Base-by-base conservation (phyloP, 495 filamentous ascomycete species). In the Xylaria telfairii region DNA sequence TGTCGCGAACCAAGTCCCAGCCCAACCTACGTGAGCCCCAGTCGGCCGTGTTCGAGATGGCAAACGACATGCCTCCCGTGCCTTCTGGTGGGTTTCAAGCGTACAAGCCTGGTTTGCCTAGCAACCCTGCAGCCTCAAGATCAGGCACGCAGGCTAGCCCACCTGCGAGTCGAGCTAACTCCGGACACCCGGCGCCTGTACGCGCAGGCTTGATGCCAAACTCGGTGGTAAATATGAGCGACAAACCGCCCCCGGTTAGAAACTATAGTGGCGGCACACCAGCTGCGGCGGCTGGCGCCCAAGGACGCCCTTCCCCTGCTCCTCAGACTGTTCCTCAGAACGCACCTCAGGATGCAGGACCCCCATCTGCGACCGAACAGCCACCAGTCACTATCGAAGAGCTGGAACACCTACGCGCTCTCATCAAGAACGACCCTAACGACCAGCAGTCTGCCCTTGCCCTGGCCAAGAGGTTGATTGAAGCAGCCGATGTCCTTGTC, bases 381-480 rank as follows among this genome's bases (percentile, higher is more conserved):
- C 76, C 76, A 19, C 91, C 92, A 2, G 90, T 98, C 37, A 97
- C 96, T 0, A 80, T 82, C 8, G 86, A 90, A 21, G 96, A 97
- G 79, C 83, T 99, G 0, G 90, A 95, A 68, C 84, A 84, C 17
- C 83, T 98, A 6, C 90, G 92, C 44, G 86, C 87, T 63, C 81
- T 82, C n/a, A 87, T 89, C 32, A 90, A 89, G 73, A 83, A 82
- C 26, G 92, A 93, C 68, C 91, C 95, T 3, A 83, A 85, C 9
- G 94, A 98, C 68, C 87, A 90, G 42, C 86, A 85, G 65, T 85
- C 89, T 24, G 90, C 92, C 47, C 86, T 99, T 57, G 77, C 84
- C 0, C 83, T 97, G 1, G 95, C 93, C 2, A 93, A 96, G 83
- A 95, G 93, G 74, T 81, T 97, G 21, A 91, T 95, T 12, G 94